A percentile compares a stretch with the other conserved stretches of the same genome.
These are phyloP conservation scores for Pythium pyrilobum DNA, from an alignment of 352 stramenopile species.

Conservation along the genomic window DNA sequence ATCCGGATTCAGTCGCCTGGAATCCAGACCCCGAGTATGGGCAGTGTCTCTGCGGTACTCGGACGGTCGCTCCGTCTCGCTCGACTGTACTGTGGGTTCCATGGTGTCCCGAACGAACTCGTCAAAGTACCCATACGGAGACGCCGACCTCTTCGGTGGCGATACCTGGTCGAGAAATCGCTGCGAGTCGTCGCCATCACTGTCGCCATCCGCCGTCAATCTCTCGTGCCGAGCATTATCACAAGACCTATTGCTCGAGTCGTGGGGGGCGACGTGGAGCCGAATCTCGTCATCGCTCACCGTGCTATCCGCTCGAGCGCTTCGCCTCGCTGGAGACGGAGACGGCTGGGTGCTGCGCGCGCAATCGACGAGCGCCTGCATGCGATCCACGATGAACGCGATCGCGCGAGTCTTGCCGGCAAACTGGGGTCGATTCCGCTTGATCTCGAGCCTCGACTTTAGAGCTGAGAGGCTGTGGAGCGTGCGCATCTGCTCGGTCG, in stretches of 20 bases:
- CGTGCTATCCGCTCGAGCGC: background rate
- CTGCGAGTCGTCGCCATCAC: conserved; percentile 13
- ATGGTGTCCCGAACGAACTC: conserved; percentile 2
- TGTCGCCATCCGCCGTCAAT: too few species aligned
- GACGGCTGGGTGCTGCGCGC: background rate
- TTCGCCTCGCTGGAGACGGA: background rate
- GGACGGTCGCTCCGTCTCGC: too few species aligned
- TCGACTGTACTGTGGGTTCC: too few species aligned
- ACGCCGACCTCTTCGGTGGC: conserved; percentile 1
- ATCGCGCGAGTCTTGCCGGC: background rate
- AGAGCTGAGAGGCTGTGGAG: conserved; percentile 2
- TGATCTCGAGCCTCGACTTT: conserved; percentile 11
- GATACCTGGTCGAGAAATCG: conserved; percentile 19
- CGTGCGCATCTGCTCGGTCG: conserved; percentile 1
- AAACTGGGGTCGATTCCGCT: conserved; percentile 3
- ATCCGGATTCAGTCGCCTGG: too few species aligned
- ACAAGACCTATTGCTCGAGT: too few species aligned
- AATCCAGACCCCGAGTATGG: background rate
- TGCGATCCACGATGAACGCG: conserved; percentile 2
- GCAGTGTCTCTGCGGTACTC: background rate
- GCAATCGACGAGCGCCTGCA: conserved; percentile 6
- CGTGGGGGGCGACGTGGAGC: background rate
- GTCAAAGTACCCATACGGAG: conserved; percentile 3
- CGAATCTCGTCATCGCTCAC: background rate
- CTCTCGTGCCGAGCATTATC: too few species aligned